Percentiles rank a stretch among this genome's conserved stretches.
Conservation (phyloP, 345 rosid genomes). For the Mercurialis annua region DNA sequence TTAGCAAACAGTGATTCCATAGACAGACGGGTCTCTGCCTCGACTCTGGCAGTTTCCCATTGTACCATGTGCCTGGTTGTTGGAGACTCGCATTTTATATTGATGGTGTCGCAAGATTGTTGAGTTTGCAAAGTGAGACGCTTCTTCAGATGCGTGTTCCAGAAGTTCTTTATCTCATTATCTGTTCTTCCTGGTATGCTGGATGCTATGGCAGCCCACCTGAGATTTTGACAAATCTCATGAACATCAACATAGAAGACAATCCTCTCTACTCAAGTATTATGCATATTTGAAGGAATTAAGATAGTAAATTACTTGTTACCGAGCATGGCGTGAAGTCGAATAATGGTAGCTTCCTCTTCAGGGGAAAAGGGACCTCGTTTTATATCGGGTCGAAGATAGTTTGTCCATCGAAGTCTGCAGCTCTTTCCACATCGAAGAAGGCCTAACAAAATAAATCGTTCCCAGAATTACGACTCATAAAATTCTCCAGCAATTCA, state of each 20-base stretch:
- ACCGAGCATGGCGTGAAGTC: conserved; percentile 32
- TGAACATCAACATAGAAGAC: neutral
- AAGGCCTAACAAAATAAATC: conserved; percentile 15
- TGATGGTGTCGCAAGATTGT: conserved; percentile 7
- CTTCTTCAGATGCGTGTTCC: conserved; percentile 40
- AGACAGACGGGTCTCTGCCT: conserved; percentile 32
- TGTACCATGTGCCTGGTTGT: conserved; percentile 21
- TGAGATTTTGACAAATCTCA: conserved; percentile 11
- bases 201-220: conserved; percentile 47
- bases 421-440: conserved; percentile 45
- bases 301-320: conserved; percentile 30
- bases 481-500: neutral
- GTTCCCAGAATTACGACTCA: neutral
- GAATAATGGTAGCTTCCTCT: conserved; percentile 31
- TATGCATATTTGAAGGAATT: neutral
- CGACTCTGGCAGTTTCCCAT: conserved; percentile 28
- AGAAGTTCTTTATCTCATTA: conserved; percentile 39
- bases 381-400: conserved; percentile 40
- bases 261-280: neutral
- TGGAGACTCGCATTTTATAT: conserved; percentile 12
- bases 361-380: conserved; percentile 37
- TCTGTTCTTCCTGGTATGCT: conserved; percentile 42
- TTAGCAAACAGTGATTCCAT: conserved; percentile 14
- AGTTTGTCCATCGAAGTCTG: conserved; percentile 44
- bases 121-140: conserved; percentile 11